Evolutionary conservation across 768 basidiomycete genomes (phyloP).

Genomic region (Fomitopsis pulvina): DNA sequence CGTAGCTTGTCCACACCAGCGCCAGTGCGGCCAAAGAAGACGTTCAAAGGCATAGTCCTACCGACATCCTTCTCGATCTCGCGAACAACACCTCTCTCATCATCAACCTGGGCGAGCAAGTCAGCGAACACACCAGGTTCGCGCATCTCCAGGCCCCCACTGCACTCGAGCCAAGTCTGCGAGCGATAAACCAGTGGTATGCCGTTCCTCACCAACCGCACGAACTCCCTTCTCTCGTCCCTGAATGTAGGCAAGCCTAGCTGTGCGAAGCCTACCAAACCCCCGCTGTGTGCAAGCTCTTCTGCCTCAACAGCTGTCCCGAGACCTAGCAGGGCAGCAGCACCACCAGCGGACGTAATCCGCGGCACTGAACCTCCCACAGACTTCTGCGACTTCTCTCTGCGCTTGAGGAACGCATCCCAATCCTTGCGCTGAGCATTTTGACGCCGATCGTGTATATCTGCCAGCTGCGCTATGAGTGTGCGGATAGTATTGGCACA

Average conservation of each 20-base stretch:
- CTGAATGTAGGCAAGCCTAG: slow-evolving; percentile 65
- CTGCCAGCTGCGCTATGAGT: slow-evolving; percentile 71
- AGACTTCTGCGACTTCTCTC: slow-evolving; percentile 41
- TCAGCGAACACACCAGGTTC: slow-evolving; percentile 91
- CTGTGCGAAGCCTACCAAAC: slow-evolving; percentile 87
- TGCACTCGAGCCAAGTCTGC: slow-evolving; percentile 91
- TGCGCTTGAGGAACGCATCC: slow-evolving; percentile 79
- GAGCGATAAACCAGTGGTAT: slow-evolving; percentile 85
- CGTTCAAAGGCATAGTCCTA: slow-evolving; percentile 86
- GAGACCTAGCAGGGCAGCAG: slow-evolving; percentile 63
- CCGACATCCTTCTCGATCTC: slow-evolving; percentile 98
- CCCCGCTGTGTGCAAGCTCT: slow-evolving; percentile 76
- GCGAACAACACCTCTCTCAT: slow-evolving; percentile 40
- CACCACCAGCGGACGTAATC: slow-evolving; percentile 25
- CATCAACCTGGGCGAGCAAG: slow-evolving; percentile 51
- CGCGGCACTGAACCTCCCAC: slow-evolving; percentile 11
- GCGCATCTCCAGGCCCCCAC: slow-evolving; percentile 84
- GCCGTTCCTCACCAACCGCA: slow-evolving; percentile 72
- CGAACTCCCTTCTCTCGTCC: slow-evolving; percentile 76
- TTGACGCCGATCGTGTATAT: slow-evolving; percentile 80
- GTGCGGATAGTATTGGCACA: slow-evolving; percentile 68
- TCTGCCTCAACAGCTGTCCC: slow-evolving; percentile 60
- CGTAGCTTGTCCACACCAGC: slow-evolving; percentile 89
- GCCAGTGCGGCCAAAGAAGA: slow-evolving; percentile 97
- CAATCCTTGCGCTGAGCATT: slow-evolving; percentile 66